A percentile compares a stretch with the other conserved stretches of the same genome.
phyloP scores from a whole-genome alignment of 2,329 filamentous ascomycete genomes.

The Stachybotrys elegans region DNA sequence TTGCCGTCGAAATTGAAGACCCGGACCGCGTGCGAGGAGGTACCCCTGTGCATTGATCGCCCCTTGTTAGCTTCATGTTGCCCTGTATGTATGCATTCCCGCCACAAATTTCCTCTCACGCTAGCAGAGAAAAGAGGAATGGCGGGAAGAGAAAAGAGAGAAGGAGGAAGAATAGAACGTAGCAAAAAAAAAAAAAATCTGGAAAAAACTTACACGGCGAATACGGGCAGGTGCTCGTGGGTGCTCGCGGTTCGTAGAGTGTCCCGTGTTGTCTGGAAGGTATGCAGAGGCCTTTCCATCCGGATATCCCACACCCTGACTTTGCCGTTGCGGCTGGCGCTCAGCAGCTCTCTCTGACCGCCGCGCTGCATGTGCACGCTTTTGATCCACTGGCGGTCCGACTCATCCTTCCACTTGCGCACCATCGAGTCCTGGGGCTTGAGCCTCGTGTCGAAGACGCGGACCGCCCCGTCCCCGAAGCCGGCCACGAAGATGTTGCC shows the following conservation, averaged over 20 bases:
- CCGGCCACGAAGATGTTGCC: constrained; percentile 94
- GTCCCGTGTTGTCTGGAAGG: constrained; percentile 69
- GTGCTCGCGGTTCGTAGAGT: constrained; percentile 82
- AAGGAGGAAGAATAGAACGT: neutral
- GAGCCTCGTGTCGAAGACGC: constrained; percentile 86
- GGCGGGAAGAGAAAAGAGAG: neutral
- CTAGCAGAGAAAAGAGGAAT: too few species aligned
- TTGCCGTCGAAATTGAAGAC: constrained; percentile 84
- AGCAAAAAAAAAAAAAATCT: too few species aligned
- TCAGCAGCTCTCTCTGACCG: constrained; percentile 84
- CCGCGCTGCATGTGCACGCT: constrained; percentile 96
- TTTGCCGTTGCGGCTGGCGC: constrained; percentile 86
- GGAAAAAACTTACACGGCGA: constrained; percentile 77
- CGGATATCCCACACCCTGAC: constrained; percentile 96
- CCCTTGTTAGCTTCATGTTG: constrained; percentile 6
- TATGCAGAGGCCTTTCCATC: constrained; percentile 71
- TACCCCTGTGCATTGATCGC: constrained; percentile 77
- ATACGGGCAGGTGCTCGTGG: constrained; percentile 94
- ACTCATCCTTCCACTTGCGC: constrained; percentile 91
- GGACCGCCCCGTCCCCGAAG: constrained; percentile 90
- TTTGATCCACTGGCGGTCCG: constrained; percentile 82
- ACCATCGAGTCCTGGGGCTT: constrained; percentile 88
- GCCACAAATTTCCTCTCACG: too few species aligned
- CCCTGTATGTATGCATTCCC: constrained; percentile 18
- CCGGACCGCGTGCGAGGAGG: constrained; percentile 81